Conservation (phyloP, 2,329 filamentous ascomycete genomes). For the Apiospora hydei region DNA sequence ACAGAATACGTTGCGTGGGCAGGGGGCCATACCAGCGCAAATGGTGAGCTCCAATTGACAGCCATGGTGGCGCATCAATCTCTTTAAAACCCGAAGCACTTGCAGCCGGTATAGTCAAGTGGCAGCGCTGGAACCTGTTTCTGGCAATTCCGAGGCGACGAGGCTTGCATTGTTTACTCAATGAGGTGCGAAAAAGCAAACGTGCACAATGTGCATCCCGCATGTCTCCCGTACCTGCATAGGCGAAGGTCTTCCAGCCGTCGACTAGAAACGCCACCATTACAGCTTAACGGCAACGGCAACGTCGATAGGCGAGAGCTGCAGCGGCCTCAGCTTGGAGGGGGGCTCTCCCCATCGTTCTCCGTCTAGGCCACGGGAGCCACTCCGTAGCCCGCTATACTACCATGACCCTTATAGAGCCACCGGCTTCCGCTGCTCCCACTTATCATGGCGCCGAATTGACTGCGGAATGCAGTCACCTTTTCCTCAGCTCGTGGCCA, state of each 20-base stretch:
- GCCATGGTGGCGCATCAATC: too few relatives aligned
- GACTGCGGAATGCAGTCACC: background rate
- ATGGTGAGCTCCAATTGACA: too few relatives aligned
- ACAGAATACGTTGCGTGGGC: too few relatives aligned
- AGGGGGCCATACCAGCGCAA: too few relatives aligned
- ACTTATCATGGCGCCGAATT: background rate
- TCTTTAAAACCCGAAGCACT: too few relatives aligned
- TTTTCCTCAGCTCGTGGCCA: background rate
- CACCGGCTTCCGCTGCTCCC: background rate
- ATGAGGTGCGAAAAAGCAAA: background rate
- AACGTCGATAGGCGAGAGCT: background rate
- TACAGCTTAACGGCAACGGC: background rate
- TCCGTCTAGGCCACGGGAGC: background rate
- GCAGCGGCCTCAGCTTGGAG: background rate
- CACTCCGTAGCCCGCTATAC: background rate
- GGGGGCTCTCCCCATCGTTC: background rate
- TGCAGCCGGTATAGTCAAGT: too few relatives aligned
- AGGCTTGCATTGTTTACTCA: background rate
- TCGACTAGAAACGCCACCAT: background rate
- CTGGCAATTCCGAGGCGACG: background rate
- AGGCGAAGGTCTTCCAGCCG: background rate
- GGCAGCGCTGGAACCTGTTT: background rate
- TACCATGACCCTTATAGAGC: background rate
- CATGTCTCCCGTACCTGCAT: constrained; percentile 2
- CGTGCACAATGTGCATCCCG: background rate